Evolutionary conservation across 2,329 filamentous ascomycete genomes (phyloP).

Genomic region (Aspergillus sp.): DNA sequence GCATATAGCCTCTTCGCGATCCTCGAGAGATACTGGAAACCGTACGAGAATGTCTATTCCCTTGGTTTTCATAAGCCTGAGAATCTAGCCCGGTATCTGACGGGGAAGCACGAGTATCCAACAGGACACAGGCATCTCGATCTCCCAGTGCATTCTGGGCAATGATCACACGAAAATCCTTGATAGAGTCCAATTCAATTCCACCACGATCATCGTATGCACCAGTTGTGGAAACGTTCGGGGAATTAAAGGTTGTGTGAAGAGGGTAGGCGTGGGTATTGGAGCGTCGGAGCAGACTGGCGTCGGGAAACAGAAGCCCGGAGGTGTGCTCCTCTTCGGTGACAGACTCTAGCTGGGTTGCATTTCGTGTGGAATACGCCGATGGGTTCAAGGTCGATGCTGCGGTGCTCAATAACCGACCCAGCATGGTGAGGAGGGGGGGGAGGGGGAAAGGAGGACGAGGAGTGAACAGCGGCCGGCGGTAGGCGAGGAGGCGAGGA

Average conservation of each 20-base stretch:
- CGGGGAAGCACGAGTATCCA: conserved; percentile 35
- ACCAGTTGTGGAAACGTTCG: conserved; percentile 36
- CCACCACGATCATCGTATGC: conserved; percentile 45
- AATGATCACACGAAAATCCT: conserved; percentile 43
- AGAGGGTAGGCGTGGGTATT: conserved; percentile 37
- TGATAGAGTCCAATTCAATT: conserved; percentile 40
- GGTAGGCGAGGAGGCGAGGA: neutral
- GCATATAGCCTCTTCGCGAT: conserved; percentile 26
- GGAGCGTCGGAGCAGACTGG: conserved; percentile 37
- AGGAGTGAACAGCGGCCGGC: neutral
- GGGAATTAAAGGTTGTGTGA: conserved; percentile 39
- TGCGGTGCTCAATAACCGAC: conserved; percentile 39
- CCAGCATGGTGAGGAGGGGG: conserved; percentile 32
- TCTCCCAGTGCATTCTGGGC: conserved; percentile 46
- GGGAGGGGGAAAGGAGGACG: conserved; percentile 1
- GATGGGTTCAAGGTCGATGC: conserved; percentile 40
- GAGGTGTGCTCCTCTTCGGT: conserved; percentile 48
- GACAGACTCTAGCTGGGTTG: conserved; percentile 41
- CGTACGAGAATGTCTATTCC: conserved; percentile 31
- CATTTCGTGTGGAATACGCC: conserved; percentile 32
- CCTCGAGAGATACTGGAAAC: conserved; percentile 33
- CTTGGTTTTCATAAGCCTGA: conserved; percentile 24
- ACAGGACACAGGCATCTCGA: conserved; percentile 42
- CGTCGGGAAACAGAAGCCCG: conserved; percentile 44
- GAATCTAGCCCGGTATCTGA: conserved; percentile 27